Percentiles rank a stretch among this genome's conserved stretches.
phyloP scores from a whole-genome alignment of 768 basidiomycete genomes.

The Leccinellum rugosiceps region DNA sequence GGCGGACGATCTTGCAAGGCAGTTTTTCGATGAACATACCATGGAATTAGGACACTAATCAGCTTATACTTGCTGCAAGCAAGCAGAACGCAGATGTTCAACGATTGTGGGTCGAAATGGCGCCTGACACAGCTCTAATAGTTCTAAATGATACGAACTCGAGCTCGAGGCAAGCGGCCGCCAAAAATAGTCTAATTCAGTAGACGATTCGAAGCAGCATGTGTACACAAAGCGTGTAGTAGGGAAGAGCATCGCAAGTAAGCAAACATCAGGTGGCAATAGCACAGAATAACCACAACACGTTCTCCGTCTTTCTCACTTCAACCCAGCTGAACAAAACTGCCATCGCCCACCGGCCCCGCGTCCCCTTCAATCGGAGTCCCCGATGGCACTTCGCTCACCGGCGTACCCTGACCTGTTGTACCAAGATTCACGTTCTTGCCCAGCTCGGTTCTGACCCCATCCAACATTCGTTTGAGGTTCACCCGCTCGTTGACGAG shows the following conservation, averaged over 20 bases:
- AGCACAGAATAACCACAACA: conserved; percentile 28
- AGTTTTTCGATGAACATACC: conserved; percentile 12
- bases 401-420: conserved; percentile 57
- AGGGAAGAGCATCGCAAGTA: conserved; percentile 2
- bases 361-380: conserved; percentile 46
- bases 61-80: background rate
- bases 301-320: background rate
- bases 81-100: no score
- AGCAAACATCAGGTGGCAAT: conserved; percentile 20
- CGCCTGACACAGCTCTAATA: no score
- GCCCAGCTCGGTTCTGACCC: conserved; percentile 60
- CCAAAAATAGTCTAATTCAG: background rate
- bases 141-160: background rate
- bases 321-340: conserved; percentile 49
- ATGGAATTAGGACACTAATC: conserved; percentile 3
- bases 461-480: conserved; percentile 69
- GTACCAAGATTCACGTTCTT: conserved; percentile 52
- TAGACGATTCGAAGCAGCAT: conserved; percentile 4
- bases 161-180: background rate
- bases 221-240: conserved; percentile 5
- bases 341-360: conserved; percentile 56
- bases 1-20: conserved; percentile 5
- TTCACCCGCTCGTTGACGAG: conserved; percentile 77
- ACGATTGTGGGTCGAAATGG: no score
- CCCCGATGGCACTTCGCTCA: conserved; percentile 48